These are phyloP conservation scores for Turritis glabra DNA, from an alignment of 345 rosid species.

Conservation along the genomic window DNA sequence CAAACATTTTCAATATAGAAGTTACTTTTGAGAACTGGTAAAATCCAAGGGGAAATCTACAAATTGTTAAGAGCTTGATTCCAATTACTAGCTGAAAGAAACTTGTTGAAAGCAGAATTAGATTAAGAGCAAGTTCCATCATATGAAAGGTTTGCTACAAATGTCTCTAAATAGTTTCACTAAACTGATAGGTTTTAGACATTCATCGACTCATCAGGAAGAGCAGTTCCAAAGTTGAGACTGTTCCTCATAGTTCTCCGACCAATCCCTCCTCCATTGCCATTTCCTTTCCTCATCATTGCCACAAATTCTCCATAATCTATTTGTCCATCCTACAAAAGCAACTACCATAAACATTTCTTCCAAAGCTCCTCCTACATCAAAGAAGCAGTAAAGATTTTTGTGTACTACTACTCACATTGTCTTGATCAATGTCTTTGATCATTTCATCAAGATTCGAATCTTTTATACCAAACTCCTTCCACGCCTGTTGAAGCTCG, in stretches of 20 bases:
- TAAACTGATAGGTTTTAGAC: not conserved
- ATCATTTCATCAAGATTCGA: constrained; percentile 76
- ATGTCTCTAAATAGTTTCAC: not conserved
- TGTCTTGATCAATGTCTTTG: constrained; percentile 78
- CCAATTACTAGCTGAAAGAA: not conserved
- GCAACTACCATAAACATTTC: not conserved
- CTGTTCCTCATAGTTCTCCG: constrained; percentile 62
- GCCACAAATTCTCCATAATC: constrained; percentile 75
- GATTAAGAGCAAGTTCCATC: not conserved
- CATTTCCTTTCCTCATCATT: constrained; percentile 80
- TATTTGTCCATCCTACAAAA: constrained; percentile 68
- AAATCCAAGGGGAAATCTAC: not conserved
- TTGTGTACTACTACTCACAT: constrained; percentile 48
- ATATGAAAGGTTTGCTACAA: not conserved
- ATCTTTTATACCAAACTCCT: constrained; percentile 71
- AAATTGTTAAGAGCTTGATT: not conserved
- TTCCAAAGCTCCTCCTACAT: not conserved
- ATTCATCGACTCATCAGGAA: constrained; percentile 27
- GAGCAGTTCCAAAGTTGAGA: constrained; percentile 51
- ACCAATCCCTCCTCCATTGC: constrained; percentile 56
- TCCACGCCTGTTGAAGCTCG: constrained; percentile 76
- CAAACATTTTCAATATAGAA: not conserved
- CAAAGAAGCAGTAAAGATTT: constrained; percentile 13
- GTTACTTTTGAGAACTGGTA: not conserved
- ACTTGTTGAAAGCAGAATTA: not conserved